Base-by-base conservation (phyloP, 805 yeast genomes). In the Naumovozyma dairenensis region DNA sequence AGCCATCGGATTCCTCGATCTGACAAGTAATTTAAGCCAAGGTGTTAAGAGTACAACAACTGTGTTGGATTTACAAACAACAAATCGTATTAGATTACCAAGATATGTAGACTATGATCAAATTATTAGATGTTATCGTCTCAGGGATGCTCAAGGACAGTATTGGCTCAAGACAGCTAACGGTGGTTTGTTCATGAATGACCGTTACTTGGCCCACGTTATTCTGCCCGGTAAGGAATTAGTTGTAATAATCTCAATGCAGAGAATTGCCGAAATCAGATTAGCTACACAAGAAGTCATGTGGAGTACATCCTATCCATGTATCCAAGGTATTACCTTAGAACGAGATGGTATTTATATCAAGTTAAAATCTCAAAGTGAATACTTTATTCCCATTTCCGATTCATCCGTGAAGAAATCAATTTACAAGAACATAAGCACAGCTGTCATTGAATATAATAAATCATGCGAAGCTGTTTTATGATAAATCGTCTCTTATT, bases 31-130 rank as follows among this genome's bases (percentile, higher is more conserved):
- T 56, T 77, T 92, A 24, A 78, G 94, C 60, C 96, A 87, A 53
- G 97, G 97, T 18, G 86, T 93, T 31, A 70, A 87, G 39, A 87
- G 80, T 53, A 83, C 96, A 0, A 85, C 99, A 0, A 83, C 95
- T 0, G 89, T 82, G 1, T 80, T 85, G 53, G 95, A 85, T 53
- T 74, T 70, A 3, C 85, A 77, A 28, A 79, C 79, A 0, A 69
- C 87, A 31, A 82, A 77, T 36, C 77, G 82, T 41, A 82, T 84
- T 1, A 71, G 98, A 38, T 66, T 89, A 29, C 93, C 98, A 2
- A 65, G 98, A 28, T 77, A 68, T 41, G 67, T 93, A 26, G 67
- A 77, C 8, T 45, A 51, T 15, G 89, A 83, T 53, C 74, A 80
- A 10, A 67, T 84, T 1, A 71, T 89, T n/a, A 66, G 77, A 21